Percentiles rank a stretch among this genome's conserved stretches.
phyloP scores from a whole-genome alignment of 306 rosid genomes.

The Pyrus communis region DNA sequence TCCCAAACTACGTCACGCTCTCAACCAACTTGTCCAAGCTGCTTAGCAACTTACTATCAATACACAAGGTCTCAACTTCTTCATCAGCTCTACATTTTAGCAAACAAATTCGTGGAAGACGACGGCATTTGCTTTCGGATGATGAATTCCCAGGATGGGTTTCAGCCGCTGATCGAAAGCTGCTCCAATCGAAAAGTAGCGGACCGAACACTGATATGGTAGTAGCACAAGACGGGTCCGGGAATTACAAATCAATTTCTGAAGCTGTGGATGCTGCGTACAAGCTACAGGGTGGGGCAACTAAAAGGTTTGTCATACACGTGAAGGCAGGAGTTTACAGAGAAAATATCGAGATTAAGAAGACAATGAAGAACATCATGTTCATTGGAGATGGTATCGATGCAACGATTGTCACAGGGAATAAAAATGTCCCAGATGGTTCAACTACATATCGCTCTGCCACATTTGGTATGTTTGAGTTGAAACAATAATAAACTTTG shows the following conservation, averaged over 20 bases:
- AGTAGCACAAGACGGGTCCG: slow-evolving; percentile 72
- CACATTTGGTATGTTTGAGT: slow-evolving; percentile 56
- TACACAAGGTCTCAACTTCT: slow-evolving; percentile 22
- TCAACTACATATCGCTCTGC: slow-evolving; percentile 72
- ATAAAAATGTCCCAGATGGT: slow-evolving; percentile 18
- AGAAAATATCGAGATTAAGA: slow-evolving; percentile 47
- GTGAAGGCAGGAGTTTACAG: slow-evolving; percentile 66
- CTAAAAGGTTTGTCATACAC: slow-evolving; percentile 41
- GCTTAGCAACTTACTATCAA: slow-evolving; percentile 63
- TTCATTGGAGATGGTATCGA: slow-evolving; percentile 74
- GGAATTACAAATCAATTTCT: slow-evolving; percentile 42
- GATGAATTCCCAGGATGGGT: slow-evolving; percentile 48
- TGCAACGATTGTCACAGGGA: slow-evolving; percentile 46
- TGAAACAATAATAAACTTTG: neutral
- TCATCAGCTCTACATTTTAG: neutral
- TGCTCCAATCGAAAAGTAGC: slow-evolving; percentile 19
- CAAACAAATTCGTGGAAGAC: slow-evolving; percentile 29
- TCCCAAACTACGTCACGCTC: slow-evolving; percentile 33
- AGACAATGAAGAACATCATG: slow-evolving; percentile 45
- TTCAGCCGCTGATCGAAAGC: slow-evolving; percentile 42
- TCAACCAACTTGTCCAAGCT: slow-evolving; percentile 49
- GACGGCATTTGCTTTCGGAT: slow-evolving; percentile 23
- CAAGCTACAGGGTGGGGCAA: slow-evolving; percentile 15
- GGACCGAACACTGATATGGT: slow-evolving; percentile 34
- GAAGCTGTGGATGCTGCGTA: slow-evolving; percentile 51